A percentile compares a stretch with the other conserved stretches of the same genome.
Conservation (phyloP, 116 monocot species). For the Dioscorea cayenensis region DNA sequence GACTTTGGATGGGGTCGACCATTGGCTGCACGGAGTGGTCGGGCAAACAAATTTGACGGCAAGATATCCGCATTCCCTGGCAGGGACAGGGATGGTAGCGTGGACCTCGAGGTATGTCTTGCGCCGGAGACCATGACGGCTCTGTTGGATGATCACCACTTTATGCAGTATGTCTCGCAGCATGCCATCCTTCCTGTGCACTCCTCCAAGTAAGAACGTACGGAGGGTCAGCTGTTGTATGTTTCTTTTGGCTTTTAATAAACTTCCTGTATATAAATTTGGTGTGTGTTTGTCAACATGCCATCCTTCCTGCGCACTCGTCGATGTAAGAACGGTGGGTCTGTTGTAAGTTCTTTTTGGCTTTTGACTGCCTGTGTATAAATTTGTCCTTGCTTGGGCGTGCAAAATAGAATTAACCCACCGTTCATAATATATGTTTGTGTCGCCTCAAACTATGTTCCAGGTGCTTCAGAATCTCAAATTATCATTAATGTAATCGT, state of each 20-base stretch:
- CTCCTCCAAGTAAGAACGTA: background rate
- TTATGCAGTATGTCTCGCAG: slow-evolving; percentile 44
- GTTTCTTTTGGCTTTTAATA: slow-evolving; percentile 14
- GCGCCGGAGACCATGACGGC: slow-evolving; percentile 64
- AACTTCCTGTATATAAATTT: no score
- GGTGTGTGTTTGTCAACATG: slow-evolving; percentile 17
- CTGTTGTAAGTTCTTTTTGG: background rate
- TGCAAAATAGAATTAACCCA: no score
- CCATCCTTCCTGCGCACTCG: no score
- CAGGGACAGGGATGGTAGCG: slow-evolving; percentile 42
- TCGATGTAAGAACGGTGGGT: background rate
- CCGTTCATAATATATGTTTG: no score
- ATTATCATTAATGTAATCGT: no score
- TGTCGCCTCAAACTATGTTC: no score
- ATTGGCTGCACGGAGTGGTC: slow-evolving; percentile 61
- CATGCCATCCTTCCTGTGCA: slow-evolving; percentile 22
- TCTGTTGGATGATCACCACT: slow-evolving; percentile 53
- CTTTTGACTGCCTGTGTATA: background rate
- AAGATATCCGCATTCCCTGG: slow-evolving; percentile 79
- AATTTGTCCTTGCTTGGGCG: no score
- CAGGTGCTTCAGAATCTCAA: no score
- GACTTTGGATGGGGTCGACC: slow-evolving; percentile 77
- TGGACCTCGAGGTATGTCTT: slow-evolving; percentile 72
- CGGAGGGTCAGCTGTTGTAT: background rate
- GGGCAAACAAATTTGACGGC: slow-evolving; percentile 81